phyloP scores from a whole-genome alignment of 345 rosid species.

The Lagerstroemia speciosa region DNA sequence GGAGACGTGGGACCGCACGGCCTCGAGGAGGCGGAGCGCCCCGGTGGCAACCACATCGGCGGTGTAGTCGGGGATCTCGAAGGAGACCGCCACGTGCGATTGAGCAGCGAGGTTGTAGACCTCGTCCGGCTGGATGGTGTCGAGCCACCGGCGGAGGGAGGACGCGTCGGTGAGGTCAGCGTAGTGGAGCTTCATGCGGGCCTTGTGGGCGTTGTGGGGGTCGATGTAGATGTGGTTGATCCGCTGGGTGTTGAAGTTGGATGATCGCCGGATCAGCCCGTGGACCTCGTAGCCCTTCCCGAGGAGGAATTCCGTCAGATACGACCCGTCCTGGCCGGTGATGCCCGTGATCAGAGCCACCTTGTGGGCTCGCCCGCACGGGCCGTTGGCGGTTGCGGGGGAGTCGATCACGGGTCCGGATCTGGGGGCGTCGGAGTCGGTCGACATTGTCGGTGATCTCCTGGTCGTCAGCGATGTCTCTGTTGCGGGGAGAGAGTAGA shows the following conservation, averaged over 20 bases:
- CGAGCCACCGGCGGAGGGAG: slow-evolving; percentile 95
- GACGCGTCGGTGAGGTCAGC: slow-evolving; percentile 48
- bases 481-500: not conserved
- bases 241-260: slow-evolving; percentile 96
- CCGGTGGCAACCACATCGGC: slow-evolving; percentile 96
- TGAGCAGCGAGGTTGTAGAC: slow-evolving; percentile 95
- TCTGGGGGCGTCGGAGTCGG: slow-evolving; percentile 5
- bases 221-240: slow-evolving; percentile 94
- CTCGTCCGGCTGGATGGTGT: slow-evolving; percentile 76
- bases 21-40: slow-evolving; percentile 85
- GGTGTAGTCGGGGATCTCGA: slow-evolving; percentile 93
- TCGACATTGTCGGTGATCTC: slow-evolving; percentile 6
- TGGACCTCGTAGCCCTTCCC: slow-evolving; percentile 73
- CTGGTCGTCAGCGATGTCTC: not conserved
- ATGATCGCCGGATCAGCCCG: slow-evolving; percentile 87
- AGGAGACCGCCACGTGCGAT: slow-evolving; percentile 90
- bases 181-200: slow-evolving; percentile 43
- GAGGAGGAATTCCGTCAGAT: slow-evolving; percentile 82
- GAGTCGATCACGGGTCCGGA: slow-evolving; percentile 32
- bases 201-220: slow-evolving; percentile 82
- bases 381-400: slow-evolving; percentile 24
- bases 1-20: slow-evolving; percentile 75
- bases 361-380: slow-evolving; percentile 18
- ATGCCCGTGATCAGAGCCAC: slow-evolving; percentile 84
- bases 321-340: slow-evolving; percentile 96